A percentile compares a stretch with the other conserved stretches of the same genome.
phyloP scores from a whole-genome alignment of 2,329 filamentous ascomycete species.

The Alternaria brassicae region DNA sequence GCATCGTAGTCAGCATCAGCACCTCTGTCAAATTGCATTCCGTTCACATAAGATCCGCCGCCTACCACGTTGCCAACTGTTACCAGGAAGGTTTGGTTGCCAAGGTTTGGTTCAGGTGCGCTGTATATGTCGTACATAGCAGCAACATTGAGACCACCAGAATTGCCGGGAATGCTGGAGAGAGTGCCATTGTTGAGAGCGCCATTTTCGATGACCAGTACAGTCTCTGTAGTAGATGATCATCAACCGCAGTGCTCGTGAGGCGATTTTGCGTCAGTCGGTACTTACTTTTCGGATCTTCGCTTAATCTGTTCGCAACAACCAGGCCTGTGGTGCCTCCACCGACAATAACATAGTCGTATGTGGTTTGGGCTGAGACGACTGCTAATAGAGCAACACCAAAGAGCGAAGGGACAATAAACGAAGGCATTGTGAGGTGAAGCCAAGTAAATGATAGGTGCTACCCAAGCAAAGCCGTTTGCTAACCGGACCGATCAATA shows the following conservation, averaged over 20 bases:
- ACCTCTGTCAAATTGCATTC: conserved; percentile 45
- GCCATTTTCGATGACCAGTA: conserved; percentile 30
- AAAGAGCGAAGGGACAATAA: not conserved
- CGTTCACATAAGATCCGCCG: conserved; percentile 44
- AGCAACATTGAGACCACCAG: conserved; percentile 17
- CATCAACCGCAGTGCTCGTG: not conserved
- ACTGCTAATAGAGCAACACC: not conserved
- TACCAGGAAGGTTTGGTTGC: conserved; percentile 24
- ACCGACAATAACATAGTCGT: conserved; percentile 38
- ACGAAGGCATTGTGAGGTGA: not conserved
- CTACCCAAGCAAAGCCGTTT: not conserved
- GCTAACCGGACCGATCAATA: not conserved
- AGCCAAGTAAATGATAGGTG: not conserved
- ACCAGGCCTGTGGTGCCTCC: conserved; percentile 30
- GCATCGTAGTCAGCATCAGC: conserved; percentile 21
- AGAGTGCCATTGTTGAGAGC: conserved; percentile 15
- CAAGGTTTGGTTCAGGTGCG: conserved; percentile 25
- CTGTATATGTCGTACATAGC: conserved; percentile 22
- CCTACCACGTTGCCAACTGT: conserved; percentile 37
- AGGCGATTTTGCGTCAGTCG: not conserved
- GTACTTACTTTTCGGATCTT: conserved; percentile 19
- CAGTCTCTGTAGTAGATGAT: conserved; percentile 11
- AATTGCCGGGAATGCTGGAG: conserved; percentile 21
- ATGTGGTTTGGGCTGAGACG: conserved; percentile 7
- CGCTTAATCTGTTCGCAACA: conserved; percentile 29